These are phyloP conservation scores for Orbilia quercus DNA, from an alignment of 2,329 filamentous ascomycete genomes.

Conservation along the genomic window DNA sequence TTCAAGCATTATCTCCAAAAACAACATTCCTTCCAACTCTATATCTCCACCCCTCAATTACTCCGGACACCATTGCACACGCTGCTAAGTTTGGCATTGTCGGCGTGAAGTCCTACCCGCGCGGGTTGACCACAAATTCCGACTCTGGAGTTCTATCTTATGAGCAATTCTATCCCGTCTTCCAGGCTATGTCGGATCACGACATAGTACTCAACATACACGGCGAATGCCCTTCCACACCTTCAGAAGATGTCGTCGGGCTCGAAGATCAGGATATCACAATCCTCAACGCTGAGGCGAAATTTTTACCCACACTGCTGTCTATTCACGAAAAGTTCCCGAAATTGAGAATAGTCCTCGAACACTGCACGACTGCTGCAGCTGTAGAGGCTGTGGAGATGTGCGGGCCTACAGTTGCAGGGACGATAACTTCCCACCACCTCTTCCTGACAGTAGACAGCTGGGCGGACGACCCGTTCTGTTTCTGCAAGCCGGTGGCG, in stretches of 20 bases:
- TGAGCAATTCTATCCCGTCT: constrained; percentile 79
- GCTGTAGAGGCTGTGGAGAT: constrained; percentile 80
- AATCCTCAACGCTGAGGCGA: constrained; percentile 76
- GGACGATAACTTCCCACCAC: constrained; percentile 88
- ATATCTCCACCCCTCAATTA: constrained; percentile 74
- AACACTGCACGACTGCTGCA: constrained; percentile 88
- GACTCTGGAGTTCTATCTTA: constrained; percentile 76
- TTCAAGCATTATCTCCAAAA: constrained; percentile 71
- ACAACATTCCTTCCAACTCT: constrained; percentile 80
- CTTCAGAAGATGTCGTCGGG: constrained; percentile 43
- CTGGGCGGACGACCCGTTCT: constrained; percentile 77
- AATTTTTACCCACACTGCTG: constrained; percentile 82
- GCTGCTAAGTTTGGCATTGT: constrained; percentile 77
- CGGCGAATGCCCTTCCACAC: constrained; percentile 78
- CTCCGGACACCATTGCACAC: constrained; percentile 75
- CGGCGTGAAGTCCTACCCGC: constrained; percentile 78
- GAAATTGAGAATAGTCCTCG: constrained; percentile 74
- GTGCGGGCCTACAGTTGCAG: constrained; percentile 81
- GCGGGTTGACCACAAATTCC: constrained; percentile 74
- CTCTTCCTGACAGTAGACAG: constrained; percentile 82
- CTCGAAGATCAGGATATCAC: constrained; percentile 64
- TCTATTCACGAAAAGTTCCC: constrained; percentile 81
- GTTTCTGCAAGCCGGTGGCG: constrained; percentile 81
- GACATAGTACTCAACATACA: constrained; percentile 91
- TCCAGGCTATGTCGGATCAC: constrained; percentile 87